Evolutionary conservation across 163 green algal species (phyloP).

Genomic region (Botryococcus braunii): DNA sequence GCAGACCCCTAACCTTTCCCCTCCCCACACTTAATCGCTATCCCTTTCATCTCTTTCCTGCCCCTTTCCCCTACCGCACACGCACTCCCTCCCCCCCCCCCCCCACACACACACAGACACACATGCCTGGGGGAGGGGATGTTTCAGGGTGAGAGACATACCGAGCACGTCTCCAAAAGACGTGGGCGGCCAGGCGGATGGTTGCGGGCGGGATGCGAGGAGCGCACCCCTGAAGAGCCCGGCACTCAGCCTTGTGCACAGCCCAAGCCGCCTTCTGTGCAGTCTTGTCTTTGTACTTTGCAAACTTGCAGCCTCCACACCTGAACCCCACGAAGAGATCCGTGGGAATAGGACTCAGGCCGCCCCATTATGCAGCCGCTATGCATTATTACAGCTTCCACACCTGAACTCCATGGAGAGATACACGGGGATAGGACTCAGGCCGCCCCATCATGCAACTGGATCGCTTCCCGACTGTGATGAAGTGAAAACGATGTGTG

Average conservation of each 20-base stretch:
- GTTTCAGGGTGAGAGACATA: neutral
- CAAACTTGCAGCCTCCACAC: constrained; percentile 3
- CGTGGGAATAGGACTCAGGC: no score
- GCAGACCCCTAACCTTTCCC: neutral
- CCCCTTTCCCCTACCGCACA: neutral
- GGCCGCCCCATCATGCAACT: no score
- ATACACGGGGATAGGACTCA: no score
- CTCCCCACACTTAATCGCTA: neutral
- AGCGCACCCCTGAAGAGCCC: neutral
- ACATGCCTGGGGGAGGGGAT: no score
- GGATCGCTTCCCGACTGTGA: no score
- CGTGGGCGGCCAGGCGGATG: neutral
- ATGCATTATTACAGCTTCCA: no score
- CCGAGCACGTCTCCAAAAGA: neutral
- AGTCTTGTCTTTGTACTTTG: neutral
- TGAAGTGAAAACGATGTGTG: no score
- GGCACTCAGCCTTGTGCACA: constrained; percentile 2
- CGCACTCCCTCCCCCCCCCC: no score
- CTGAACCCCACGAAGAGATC: no score
- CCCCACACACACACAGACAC: no score
- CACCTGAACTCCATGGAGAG: no score
- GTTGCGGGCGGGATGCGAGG: constrained; percentile 1
- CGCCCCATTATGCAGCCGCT: no score
- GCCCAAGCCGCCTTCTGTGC: constrained; percentile 5
- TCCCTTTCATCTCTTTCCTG: neutral